A percentile compares a stretch with the other conserved stretches of the same genome.
Evolutionary conservation across 148 eudicot species (phyloP).

Genomic region (Cornus kousa): DNA sequence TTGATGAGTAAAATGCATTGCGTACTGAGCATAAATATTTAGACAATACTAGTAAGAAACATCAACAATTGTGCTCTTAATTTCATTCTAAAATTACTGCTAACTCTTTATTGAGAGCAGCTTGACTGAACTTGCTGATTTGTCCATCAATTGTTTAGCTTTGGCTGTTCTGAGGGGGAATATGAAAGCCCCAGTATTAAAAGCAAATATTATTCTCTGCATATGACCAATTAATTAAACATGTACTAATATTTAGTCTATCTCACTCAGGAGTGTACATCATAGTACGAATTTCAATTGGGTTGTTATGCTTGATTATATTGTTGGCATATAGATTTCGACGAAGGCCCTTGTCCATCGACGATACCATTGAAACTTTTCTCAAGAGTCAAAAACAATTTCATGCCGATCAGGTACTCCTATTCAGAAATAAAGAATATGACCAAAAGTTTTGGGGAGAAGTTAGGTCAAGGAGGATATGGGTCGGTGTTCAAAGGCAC

Average conservation of each 20-base stretch:
- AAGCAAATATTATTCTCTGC: neutral
- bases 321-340: neutral
- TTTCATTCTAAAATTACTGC: too few species aligned
- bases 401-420: neutral
- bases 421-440: neutral
- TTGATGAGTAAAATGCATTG: too few species aligned
- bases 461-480: neutral
- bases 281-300: neutral
- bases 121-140: too few species aligned
- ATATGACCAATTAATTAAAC: neutral
- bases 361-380: neutral
- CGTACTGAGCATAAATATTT: too few species aligned
- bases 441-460: neutral
- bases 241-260: too few species aligned
- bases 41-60: too few species aligned
- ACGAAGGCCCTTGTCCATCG: neutral
- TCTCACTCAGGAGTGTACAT: neutral
- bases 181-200: too few species aligned
- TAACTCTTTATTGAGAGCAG: too few species aligned
- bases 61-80: too few species aligned
- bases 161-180: neutral
- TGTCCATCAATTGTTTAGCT: too few species aligned
- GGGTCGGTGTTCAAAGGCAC: conserved; percentile 7
- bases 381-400: neutral
- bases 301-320: too few species aligned